Conservation (phyloP, 2,329 filamentous ascomycete species). For the Cyphellophora europaea region DNA sequence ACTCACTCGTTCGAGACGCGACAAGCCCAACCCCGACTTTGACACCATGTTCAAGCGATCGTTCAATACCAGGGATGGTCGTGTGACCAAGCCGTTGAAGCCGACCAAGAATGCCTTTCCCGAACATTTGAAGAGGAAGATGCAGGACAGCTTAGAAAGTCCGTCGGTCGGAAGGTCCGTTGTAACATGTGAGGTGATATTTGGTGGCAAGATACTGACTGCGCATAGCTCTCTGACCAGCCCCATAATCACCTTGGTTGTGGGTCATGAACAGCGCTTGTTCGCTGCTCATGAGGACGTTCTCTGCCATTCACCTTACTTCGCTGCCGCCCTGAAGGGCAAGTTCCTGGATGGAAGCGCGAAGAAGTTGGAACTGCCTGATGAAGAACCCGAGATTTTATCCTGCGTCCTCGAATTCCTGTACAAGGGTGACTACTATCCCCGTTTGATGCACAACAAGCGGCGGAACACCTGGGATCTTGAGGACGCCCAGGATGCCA, state of each 20-base stretch:
- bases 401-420: slow-evolving; percentile 92
- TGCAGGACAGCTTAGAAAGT: slow-evolving; percentile 72
- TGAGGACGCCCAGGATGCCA: slow-evolving; percentile 53
- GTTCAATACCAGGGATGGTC: slow-evolving; percentile 66
- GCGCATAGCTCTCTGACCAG: slow-evolving; percentile 42
- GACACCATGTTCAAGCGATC: slow-evolving; percentile 85
- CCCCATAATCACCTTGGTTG: slow-evolving; percentile 77
- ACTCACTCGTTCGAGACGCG: slow-evolving; percentile 28
- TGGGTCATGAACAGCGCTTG: slow-evolving; percentile 75
- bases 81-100: slow-evolving; percentile 81
- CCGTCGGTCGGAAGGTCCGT: slow-evolving; percentile 33
- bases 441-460: slow-evolving; percentile 78
- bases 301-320: slow-evolving; percentile 75
- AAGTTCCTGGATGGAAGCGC: slow-evolving; percentile 56
- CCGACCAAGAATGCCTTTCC: slow-evolving; percentile 64
- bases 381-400: slow-evolving; percentile 79
- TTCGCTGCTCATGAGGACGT: slow-evolving; percentile 91
- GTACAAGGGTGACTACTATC: slow-evolving; percentile 95
- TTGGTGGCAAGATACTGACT: too few species aligned
- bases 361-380: slow-evolving; percentile 70
- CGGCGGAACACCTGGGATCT: slow-evolving; percentile 81
- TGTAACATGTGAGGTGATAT: not conserved
- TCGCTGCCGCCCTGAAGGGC: slow-evolving; percentile 61
- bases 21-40: slow-evolving; percentile 23
- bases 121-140: slow-evolving; percentile 74